Evolutionary conservation across 179 eudicot species (phyloP), one percentile per base, ranked within the genome.

Genomic region (Heliamphora pulchella): DNA sequence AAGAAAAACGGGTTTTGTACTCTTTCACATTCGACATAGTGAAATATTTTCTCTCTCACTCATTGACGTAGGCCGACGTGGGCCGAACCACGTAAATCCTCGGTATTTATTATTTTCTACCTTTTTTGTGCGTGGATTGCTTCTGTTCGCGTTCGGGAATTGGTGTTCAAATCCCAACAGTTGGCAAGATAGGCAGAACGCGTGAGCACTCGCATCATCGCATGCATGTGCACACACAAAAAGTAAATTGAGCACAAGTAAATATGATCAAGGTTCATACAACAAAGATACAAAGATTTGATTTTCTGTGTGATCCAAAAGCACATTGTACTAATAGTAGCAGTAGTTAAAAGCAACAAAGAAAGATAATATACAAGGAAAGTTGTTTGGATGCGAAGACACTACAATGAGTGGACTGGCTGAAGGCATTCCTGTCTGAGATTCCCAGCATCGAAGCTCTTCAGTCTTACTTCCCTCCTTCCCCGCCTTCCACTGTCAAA

Each of bases 371-470:
- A n/a, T 46, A 50, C 63, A 48, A 72, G 13, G 59, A 75, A 80
- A 11, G 8, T 54, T 31, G 15, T 63, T 54, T 3, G 17, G 58
- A 71, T 47, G 79, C 53, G 41, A 72, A 80, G 79, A 71, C 80
- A 79, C 84, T 87, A 94, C 99, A 76, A 75, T 80, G 31, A 96
- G 96, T 74, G 86, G 91, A 82, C 88, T 87, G 80, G 96, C 98
- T 5, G 89, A 86, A 41, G 92, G 87, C 81, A 90, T 91, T 83
- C 99, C 99, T 18, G 98, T 91, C 81, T 85, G 89, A 14, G 97
- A 31, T 31, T 96, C 91, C 99, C 99, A 96, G 87, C 96, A 92
- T 80, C 79, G 88, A 82, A 96, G 94, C 85, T 94, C 98, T 82
- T 98, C 97, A 43, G 96, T 82, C 87, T 91, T 92, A 87, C 31